A percentile compares a stretch with the other conserved stretches of the same genome.
phyloP scores from a whole-genome alignment of 257 asterid species.

The Marsdenia floribunda region DNA sequence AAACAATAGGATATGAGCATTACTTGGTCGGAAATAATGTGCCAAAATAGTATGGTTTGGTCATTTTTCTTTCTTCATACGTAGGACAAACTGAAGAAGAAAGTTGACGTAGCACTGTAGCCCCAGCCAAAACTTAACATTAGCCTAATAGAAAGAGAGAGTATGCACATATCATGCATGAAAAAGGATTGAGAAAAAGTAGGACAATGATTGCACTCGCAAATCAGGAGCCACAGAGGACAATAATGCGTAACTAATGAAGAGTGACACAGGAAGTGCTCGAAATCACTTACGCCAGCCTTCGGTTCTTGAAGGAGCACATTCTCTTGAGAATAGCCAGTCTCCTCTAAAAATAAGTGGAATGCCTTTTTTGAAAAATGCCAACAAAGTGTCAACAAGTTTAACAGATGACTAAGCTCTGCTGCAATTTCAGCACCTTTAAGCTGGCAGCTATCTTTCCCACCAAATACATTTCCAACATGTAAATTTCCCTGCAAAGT shows the following conservation, averaged over 20 bases:
- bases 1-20: neutral
- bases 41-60: neutral
- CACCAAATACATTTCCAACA: constrained; percentile 72
- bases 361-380: constrained; percentile 95
- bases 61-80: neutral
- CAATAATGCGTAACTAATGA: neutral
- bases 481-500: constrained; percentile 71
- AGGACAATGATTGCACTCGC: neutral
- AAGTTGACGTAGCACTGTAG: neutral
- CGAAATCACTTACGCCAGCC: constrained; percentile 79
- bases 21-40: neutral
- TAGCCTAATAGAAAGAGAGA: neutral
- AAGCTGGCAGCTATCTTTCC: constrained; percentile 69
- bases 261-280: neutral
- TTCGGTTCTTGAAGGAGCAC: constrained; percentile 96
- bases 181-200: neutral
- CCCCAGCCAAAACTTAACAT: neutral
- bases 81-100: neutral
- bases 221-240: neutral
- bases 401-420: constrained; percentile 73
- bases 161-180: neutral
- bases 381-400: constrained; percentile 85
- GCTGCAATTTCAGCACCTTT: constrained; percentile 70
- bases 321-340: constrained; percentile 77
- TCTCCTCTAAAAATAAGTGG: constrained; percentile 74